Conservation (phyloP, 352 stramenopile species). For the Phytophthora crassamura region DNA sequence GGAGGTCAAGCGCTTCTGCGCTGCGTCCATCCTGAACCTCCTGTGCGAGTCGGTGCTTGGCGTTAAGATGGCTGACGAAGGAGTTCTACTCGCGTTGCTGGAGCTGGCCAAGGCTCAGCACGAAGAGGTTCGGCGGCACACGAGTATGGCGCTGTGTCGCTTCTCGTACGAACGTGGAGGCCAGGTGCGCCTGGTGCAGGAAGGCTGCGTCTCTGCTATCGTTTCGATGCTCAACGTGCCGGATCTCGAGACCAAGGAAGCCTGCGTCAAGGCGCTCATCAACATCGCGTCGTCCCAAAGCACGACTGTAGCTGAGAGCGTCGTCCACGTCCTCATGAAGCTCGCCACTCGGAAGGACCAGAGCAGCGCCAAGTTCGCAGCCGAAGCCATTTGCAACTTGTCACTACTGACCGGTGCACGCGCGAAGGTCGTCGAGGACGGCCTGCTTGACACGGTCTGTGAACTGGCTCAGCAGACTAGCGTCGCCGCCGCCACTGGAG, state of each 20-base stretch:
- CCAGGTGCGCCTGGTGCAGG: constrained; percentile 77
- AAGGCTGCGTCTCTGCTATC: constrained; percentile 84
- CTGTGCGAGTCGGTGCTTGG: constrained; percentile 58
- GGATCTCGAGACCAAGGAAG: constrained; percentile 83
- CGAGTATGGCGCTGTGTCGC: constrained; percentile 84
- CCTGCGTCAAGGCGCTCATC: constrained; percentile 86
- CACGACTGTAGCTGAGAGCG: constrained; percentile 67
- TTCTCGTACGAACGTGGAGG: constrained; percentile 80
- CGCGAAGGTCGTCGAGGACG: constrained; percentile 80
- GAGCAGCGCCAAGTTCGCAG: constrained; percentile 60
- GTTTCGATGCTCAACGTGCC: constrained; percentile 86
- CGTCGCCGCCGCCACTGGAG: constrained; percentile 1
- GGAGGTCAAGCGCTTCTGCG: constrained; percentile 85
- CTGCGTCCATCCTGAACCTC: constrained; percentile 83
- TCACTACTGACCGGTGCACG: constrained; percentile 72
- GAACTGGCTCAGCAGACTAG: constrained; percentile 56
- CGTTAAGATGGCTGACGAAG: constrained; percentile 75
- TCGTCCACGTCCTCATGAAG: constrained; percentile 82
- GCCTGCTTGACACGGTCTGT: constrained; percentile 79
- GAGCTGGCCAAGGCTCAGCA: constrained; percentile 83
- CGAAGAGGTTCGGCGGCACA: constrained; percentile 83
- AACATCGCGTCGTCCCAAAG: constrained; percentile 82
- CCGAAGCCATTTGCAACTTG: constrained; percentile 81
- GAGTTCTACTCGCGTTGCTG: constrained; percentile 69
- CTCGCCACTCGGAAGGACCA: constrained; percentile 75